These are phyloP conservation scores for Metschnikowia amazonensis DNA, from an alignment of 805 yeast species.

Conservation along the genomic window DNA sequence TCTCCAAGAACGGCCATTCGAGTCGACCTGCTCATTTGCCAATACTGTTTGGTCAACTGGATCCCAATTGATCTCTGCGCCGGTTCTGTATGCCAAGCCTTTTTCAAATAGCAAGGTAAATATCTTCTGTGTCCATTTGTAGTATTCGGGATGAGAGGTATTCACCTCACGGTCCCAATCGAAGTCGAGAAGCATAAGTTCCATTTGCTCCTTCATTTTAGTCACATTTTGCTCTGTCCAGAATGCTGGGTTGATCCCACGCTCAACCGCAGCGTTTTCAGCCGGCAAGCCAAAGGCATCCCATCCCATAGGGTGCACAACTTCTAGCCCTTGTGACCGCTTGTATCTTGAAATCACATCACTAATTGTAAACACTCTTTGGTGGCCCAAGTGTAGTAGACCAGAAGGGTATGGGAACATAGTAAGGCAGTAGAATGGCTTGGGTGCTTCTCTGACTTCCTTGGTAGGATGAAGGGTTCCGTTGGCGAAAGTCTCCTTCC, in stretches of 20 bases:
- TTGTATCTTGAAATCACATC: constrained; percentile 80
- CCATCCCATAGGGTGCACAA: constrained; percentile 98
- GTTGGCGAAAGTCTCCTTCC: constrained; percentile 39
- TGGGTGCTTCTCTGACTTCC: not conserved
- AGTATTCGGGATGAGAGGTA: constrained; percentile 84
- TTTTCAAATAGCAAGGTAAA: constrained; percentile 68
- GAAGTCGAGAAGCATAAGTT: constrained; percentile 73
- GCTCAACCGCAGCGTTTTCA: constrained; percentile 93
- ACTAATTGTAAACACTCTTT: constrained; percentile 86
- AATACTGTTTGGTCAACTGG: constrained; percentile 92
- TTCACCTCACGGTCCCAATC: constrained; percentile 92
- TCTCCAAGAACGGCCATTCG: constrained; percentile 91
- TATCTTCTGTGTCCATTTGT: constrained; percentile 87
- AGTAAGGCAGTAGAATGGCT: constrained; percentile 59
- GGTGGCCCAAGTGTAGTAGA: constrained; percentile 86
- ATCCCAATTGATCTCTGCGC: constrained; percentile 96
- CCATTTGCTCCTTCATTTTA: constrained; percentile 83
- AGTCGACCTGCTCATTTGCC: constrained; percentile 94
- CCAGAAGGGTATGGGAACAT: constrained; percentile 99
- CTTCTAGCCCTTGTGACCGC: constrained; percentile 69
- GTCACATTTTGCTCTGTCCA: constrained; percentile 85
- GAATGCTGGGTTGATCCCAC: constrained; percentile 67
- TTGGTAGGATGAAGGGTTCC: constrained; percentile 36
- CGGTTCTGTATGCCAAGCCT: constrained; percentile 80
- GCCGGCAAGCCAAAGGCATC: constrained; percentile 99